Evolutionary conservation across 306 rosid genomes (phyloP).

Genomic region (Trifolium dubium): DNA sequence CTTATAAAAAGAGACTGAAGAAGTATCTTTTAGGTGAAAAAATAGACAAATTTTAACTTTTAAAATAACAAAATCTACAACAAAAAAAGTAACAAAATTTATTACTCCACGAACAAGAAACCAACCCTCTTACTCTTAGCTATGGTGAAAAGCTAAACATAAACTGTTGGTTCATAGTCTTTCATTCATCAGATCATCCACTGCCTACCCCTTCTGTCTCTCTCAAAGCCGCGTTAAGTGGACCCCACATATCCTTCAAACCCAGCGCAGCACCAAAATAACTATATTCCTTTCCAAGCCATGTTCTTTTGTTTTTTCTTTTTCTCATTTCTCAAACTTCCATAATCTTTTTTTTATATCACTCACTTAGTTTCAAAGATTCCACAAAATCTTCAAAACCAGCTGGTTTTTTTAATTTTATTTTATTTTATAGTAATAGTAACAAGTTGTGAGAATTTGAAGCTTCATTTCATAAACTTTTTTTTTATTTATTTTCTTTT

Average conservation of each 20-base stretch:
- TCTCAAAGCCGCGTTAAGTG: constrained; percentile 5
- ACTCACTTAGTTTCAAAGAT: constrained; percentile 3
- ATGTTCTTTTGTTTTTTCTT: constrained; percentile 10
- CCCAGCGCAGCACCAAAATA: constrained; percentile 10
- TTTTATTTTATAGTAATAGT: background rate
- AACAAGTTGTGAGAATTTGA: constrained; percentile 32
- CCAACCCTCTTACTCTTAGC: too few species aligned
- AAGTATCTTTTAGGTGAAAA: too few species aligned
- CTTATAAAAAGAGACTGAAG: too few species aligned
- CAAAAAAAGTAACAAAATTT: too few species aligned
- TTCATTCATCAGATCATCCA: background rate
- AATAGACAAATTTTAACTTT: too few species aligned
- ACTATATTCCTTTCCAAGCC: constrained; percentile 10
- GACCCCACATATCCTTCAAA: constrained; percentile 10
- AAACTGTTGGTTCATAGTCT: background rate
- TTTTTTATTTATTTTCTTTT: background rate
- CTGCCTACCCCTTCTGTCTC: background rate
- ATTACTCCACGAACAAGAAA: too few species aligned
- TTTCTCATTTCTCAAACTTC: background rate
- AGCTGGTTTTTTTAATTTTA: background rate
- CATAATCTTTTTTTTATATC: background rate
- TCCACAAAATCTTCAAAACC: constrained; percentile 10
- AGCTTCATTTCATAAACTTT: constrained; percentile 8
- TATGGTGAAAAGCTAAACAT: background rate
- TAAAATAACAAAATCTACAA: too few species aligned